A percentile compares a stretch with the other conserved stretches of the same genome.
phyloP scores from a whole-genome alignment of 306 rosid species.

The Glycyrrhiza uralensis region DNA sequence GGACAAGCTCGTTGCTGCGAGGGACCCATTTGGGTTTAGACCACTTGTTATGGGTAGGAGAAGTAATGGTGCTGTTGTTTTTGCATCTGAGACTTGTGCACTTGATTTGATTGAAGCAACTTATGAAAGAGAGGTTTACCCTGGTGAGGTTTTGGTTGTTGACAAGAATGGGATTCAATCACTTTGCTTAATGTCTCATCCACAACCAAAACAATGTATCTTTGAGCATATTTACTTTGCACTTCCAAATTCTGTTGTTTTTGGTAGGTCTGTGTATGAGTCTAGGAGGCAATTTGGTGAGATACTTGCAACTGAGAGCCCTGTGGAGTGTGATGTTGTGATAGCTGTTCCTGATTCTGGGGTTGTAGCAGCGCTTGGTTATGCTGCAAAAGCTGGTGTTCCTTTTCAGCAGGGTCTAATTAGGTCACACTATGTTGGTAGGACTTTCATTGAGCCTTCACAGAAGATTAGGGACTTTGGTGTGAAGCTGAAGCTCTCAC shows the following conservation, averaged over 20 bases:
- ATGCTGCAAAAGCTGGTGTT: constrained; percentile 89
- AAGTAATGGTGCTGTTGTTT: constrained; percentile 87
- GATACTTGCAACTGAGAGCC: constrained; percentile 77
- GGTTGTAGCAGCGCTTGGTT: constrained; percentile 93
- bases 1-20: constrained; percentile 83
- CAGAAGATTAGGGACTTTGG: constrained; percentile 95
- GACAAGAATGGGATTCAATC: constrained; percentile 79
- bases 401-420: constrained; percentile 92
- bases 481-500: constrained; percentile 79
- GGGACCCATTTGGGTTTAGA: constrained; percentile 82
- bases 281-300: constrained; percentile 76
- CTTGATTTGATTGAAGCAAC: constrained; percentile 96
- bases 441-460: constrained; percentile 96
- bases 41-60: constrained; percentile 96
- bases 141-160: constrained; percentile 89
- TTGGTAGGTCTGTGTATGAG: constrained; percentile 80
- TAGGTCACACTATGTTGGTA: constrained; percentile 94
- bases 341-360: constrained; percentile 97
- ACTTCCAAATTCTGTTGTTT: constrained; percentile 77
- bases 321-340: constrained; percentile 92
- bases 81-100: constrained; percentile 97
- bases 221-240: constrained; percentile 97
- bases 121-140: constrained; percentile 84
- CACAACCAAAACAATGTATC: constrained; percentile 75
- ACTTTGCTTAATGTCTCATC: constrained; percentile 86